phyloP scores from a whole-genome alignment of 345 rosid genomes.

The Eutrema japonicum region DNA sequence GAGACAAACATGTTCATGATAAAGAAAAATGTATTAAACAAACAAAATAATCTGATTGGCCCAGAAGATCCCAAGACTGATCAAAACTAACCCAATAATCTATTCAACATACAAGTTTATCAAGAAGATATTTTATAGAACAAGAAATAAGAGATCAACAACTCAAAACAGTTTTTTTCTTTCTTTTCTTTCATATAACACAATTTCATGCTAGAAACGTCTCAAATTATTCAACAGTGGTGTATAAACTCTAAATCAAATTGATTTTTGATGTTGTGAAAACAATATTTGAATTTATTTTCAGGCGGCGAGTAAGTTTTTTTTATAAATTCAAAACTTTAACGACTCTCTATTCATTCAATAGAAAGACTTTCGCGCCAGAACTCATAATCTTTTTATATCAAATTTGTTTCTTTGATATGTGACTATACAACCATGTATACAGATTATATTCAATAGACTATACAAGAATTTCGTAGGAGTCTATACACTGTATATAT shows the following conservation, averaged over 20 bases:
- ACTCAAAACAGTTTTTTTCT: no score
- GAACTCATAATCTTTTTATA: not conserved
- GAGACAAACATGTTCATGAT: not conserved
- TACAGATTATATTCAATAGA: constrained; percentile 19
- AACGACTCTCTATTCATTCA: no score
- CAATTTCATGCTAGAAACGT: not conserved
- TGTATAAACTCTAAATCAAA: not conserved
- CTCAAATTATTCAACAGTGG: not conserved
- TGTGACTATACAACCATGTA: not conserved
- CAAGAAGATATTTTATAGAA: no score
- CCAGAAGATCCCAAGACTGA: no score
- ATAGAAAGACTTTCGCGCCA: not conserved
- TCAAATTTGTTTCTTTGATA: not conserved
- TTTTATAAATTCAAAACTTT: not conserved
- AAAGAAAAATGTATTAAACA: no score
- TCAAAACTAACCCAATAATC: no score
- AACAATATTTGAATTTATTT: not conserved
- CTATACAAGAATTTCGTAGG: constrained; percentile 19
- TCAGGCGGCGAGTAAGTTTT: not conserved
- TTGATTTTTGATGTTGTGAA: not conserved
- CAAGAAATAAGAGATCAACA: no score
- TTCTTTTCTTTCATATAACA: no score
- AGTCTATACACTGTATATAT: constrained; percentile 18
- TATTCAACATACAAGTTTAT: no score
- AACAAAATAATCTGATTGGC: no score